A percentile compares a stretch with the other conserved stretches of the same genome.
Evolutionary conservation across 2,329 filamentous ascomycete species (phyloP).

Genomic region (Fusarium lateritium): DNA sequence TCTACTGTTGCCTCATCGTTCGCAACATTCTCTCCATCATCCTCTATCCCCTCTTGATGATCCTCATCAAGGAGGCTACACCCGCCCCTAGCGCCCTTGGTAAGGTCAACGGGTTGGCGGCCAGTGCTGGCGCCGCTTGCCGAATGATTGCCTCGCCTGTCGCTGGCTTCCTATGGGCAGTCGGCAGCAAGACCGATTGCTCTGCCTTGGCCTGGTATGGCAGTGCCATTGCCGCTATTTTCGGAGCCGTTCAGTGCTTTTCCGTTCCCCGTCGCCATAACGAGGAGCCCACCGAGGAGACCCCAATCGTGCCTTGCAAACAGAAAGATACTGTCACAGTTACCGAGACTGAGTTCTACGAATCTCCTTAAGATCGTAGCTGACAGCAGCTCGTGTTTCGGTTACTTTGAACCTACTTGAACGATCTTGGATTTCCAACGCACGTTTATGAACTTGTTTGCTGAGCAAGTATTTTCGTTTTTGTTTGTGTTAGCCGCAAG

Average conservation of each 20-base stretch:
- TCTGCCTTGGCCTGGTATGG: conserved; percentile 76
- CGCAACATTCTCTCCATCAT: conserved; percentile 74
- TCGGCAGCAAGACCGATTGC: conserved; percentile 71
- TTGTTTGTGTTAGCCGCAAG: conserved; percentile 7
- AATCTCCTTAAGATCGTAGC: conserved; percentile 35
- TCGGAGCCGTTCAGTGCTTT: conserved; percentile 74
- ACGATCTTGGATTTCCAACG: not conserved
- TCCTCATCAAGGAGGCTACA: conserved; percentile 77
- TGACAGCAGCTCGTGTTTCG: not conserved
- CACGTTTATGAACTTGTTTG: conserved; percentile 11
- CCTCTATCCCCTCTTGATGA: conserved; percentile 76
- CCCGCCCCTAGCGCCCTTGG: conserved; percentile 70
- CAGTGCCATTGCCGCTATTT: conserved; percentile 68
- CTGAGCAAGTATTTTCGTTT: conserved; percentile 10
- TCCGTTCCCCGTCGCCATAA: conserved; percentile 58
- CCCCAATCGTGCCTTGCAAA: conserved; percentile 38
- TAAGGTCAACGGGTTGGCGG: conserved; percentile 76
- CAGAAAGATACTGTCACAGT: conserved; percentile 37
- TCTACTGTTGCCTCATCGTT: conserved; percentile 71
- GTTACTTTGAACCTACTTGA: not conserved
- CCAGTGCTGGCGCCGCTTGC: conserved; percentile 75
- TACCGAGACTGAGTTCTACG: conserved; percentile 53
- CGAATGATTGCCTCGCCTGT: conserved; percentile 77
- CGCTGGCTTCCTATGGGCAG: conserved; percentile 73
- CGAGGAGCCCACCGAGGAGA: conserved; percentile 51